Evolutionary conservation across 164 flowering plant genomes (phyloP).

Genomic region (Dillenia suffruticosa): DNA sequence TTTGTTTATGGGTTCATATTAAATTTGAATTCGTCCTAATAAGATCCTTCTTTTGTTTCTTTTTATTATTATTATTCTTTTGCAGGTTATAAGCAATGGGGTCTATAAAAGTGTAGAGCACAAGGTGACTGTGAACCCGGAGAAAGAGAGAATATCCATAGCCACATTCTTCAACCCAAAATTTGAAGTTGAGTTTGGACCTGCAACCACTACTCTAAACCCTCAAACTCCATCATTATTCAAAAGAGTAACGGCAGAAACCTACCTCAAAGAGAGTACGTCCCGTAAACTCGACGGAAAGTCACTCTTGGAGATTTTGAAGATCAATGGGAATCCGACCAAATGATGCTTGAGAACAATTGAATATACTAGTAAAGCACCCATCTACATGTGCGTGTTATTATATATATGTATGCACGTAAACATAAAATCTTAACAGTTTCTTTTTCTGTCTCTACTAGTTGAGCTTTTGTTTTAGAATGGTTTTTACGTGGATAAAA

Average conservation of each 20-base stretch:
- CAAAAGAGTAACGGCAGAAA: constrained; percentile 2
- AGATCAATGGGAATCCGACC: not conserved
- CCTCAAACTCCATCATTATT: constrained; percentile 3
- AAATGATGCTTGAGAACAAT: too few species aligned
- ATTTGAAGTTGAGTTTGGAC: constrained; percentile 4
- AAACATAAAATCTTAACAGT: too few species aligned
- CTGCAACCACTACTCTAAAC: constrained; percentile 10
- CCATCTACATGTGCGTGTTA: too few species aligned
- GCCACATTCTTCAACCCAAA: constrained; percentile 12
- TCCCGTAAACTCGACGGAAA: constrained; percentile 21
- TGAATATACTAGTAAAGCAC: too few species aligned
- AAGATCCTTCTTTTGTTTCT: too few species aligned
- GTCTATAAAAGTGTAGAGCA: constrained; percentile 21
- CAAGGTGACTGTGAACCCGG: constrained; percentile 14
- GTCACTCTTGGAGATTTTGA: constrained; percentile 28
- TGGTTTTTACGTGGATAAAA: too few species aligned
- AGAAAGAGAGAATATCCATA: constrained; percentile 21
- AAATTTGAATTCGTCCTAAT: not conserved
- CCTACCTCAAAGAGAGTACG: constrained; percentile 15
- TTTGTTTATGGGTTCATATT: not conserved
- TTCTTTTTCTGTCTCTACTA: too few species aligned
- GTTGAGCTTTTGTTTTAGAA: too few species aligned
- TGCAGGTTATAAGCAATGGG: constrained; percentile 26
- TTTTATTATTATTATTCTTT: not conserved
- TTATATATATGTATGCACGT: too few species aligned